These are phyloP conservation scores for Aspergillus calidoustus DNA, from an alignment of 2,329 filamentous ascomycete genomes.

Conservation along the genomic window DNA sequence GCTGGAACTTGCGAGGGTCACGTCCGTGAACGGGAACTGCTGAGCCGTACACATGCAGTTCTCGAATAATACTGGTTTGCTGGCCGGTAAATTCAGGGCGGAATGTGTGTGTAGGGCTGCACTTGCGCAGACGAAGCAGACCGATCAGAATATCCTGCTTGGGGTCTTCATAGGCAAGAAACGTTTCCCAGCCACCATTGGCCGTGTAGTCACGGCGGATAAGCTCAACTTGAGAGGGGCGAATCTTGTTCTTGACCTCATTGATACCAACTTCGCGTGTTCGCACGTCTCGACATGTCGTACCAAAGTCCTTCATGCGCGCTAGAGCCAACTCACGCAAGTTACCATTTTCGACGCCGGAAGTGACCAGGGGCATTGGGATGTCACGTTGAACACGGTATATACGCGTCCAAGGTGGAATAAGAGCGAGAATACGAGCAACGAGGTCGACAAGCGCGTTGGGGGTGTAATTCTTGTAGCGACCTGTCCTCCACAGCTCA, in stretches of 20 bases:
- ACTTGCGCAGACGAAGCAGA: slow-evolving; percentile 85
- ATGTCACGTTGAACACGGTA: slow-evolving; percentile 99
- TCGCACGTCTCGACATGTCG: slow-evolving; percentile 91
- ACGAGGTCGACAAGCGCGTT: slow-evolving; percentile 96
- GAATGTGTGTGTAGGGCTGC: slow-evolving; percentile 89
- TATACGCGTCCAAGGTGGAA: slow-evolving; percentile 97
- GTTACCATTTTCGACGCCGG: slow-evolving; percentile 97
- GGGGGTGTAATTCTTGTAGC: slow-evolving; percentile 98
- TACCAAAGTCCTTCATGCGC: slow-evolving; percentile 99
- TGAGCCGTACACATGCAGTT: slow-evolving; percentile 95
- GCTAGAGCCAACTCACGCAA: slow-evolving; percentile 89
- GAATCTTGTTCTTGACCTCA: slow-evolving; percentile 98
- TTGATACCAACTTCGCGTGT: slow-evolving; percentile 98
- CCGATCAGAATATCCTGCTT: slow-evolving; percentile 98
- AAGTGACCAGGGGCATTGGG: slow-evolving; percentile 99
- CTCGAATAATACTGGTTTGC: slow-evolving; percentile 87
- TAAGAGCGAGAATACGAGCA: slow-evolving; percentile 89
- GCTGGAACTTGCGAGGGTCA: slow-evolving; percentile 96
- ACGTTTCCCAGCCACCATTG: slow-evolving; percentile 98
- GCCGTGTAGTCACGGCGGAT: slow-evolving; percentile 91
- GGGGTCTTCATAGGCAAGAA: slow-evolving; percentile 95
- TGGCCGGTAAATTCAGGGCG: slow-evolving; percentile 83
- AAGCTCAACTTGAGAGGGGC: slow-evolving; percentile 93
- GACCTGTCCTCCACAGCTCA: slow-evolving; percentile 93
- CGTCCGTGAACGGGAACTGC: slow-evolving; percentile 96